phyloP scores from a whole-genome alignment of 345 rosid species.

The Litchi chinensis region DNA sequence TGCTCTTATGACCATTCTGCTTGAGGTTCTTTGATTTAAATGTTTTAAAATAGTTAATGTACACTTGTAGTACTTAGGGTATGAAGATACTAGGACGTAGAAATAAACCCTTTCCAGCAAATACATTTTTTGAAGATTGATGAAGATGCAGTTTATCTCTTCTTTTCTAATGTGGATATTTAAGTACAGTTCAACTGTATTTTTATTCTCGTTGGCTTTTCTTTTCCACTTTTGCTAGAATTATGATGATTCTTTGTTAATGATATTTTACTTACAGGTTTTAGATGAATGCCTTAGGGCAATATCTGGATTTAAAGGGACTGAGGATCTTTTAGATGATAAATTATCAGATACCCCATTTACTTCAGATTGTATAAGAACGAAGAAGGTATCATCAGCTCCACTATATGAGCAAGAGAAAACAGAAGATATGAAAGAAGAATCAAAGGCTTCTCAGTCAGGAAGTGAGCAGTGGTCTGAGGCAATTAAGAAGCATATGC shows the following conservation, averaged over 20 bases:
- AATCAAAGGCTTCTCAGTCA: slow-evolving; percentile 38
- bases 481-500: slow-evolving; percentile 72
- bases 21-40: neutral
- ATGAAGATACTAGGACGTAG: neutral
- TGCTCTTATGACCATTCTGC: neutral
- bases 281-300: slow-evolving; percentile 92
- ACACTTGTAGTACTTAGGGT: neutral
- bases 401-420: slow-evolving; percentile 67
- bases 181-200: neutral
- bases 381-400: slow-evolving; percentile 80
- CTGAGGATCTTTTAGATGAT: slow-evolving; percentile 75
- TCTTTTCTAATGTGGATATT: neutral
- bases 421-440: slow-evolving; percentile 43
- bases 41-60: neutral
- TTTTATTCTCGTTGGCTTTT: slow-evolving; percentile 4
- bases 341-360: slow-evolving; percentile 70
- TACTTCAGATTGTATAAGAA: slow-evolving; percentile 78
- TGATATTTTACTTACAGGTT: slow-evolving; percentile 50
- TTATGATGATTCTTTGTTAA: neutral
- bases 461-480: slow-evolving; percentile 76
- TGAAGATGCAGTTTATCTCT: neutral
- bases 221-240: slow-evolving; percentile 1
- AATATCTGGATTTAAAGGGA: slow-evolving; percentile 90
- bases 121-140: neutral
- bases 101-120: neutral